phyloP scores from a whole-genome alignment of 2,329 filamentous ascomycete species.

The Epichloe festucae region DNA sequence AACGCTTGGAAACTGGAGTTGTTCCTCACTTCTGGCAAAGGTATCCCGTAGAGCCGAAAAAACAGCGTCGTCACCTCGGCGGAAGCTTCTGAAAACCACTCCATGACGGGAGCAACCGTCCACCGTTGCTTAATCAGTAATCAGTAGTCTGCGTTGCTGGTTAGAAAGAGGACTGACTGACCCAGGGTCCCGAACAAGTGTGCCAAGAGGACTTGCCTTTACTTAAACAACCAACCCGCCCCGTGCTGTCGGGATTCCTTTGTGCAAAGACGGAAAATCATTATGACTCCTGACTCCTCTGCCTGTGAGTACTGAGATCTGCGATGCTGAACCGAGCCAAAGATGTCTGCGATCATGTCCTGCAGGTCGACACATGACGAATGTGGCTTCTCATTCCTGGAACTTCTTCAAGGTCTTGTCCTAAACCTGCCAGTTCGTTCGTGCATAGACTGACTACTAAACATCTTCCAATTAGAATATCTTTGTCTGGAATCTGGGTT shows the following conservation, averaged over 20 bases:
- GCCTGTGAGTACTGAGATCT: neutral
- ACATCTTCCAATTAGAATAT: neutral
- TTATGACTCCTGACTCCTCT: too few relatives aligned
- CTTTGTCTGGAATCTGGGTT: neutral
- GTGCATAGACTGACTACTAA: neutral
- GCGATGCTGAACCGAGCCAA: neutral
- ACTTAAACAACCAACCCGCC: neutral
- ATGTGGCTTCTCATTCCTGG: neutral
- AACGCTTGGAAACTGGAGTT: neutral
- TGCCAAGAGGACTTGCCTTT: neutral
- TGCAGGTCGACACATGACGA: neutral
- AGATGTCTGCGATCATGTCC: neutral
- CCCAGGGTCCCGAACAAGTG: neutral
- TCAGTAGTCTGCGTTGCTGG: too few relatives aligned
- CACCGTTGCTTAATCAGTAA: neutral
- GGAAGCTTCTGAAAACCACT: conserved; percentile 1
- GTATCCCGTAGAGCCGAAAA: neutral
- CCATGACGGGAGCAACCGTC: neutral
- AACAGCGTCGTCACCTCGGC: neutral
- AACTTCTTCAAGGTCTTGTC: neutral
- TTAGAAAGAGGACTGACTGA: too few relatives aligned
- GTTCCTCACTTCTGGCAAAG: neutral
- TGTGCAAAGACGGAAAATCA: neutral
- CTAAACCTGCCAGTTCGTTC: neutral
- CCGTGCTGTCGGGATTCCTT: neutral